Conservation (phyloP, 108 stramenopile genomes). For the Mediolabrus comicus region DNA sequence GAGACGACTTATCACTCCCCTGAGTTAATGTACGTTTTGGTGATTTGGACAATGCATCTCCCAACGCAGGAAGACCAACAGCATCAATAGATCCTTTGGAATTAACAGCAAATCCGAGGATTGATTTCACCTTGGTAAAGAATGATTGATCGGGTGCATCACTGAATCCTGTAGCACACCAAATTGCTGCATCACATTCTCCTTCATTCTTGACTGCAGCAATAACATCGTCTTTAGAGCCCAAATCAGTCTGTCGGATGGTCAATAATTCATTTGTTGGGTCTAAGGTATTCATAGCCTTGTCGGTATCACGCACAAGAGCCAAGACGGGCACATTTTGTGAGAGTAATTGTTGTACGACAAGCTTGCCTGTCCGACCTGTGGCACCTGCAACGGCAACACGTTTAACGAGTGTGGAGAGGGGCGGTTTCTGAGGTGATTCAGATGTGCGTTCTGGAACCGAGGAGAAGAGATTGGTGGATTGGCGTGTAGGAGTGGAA, state of each 20-base stretch:
- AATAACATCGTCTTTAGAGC: constrained; percentile 35
- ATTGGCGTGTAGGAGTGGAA: background rate
- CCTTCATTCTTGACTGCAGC: constrained; percentile 25
- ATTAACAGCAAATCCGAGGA: constrained; percentile 43
- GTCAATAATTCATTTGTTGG: constrained; percentile 33
- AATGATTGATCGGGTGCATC: constrained; percentile 41
- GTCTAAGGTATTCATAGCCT: constrained; percentile 50
- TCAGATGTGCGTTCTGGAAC: background rate
- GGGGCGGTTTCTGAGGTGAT: constrained; percentile 1
- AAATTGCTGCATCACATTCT: constrained; percentile 71
- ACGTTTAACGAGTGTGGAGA: constrained; percentile 29
- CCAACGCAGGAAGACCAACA: constrained; percentile 66
- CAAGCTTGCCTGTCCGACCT: constrained; percentile 67
- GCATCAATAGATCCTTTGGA: constrained; percentile 66
- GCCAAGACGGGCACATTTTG: constrained; percentile 49
- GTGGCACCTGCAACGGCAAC: constrained; percentile 85
- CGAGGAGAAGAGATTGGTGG: constrained; percentile 5
- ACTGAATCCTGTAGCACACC: constrained; percentile 85
- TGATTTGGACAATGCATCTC: constrained; percentile 27
- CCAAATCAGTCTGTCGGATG: constrained; percentile 58
- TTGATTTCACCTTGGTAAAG: constrained; percentile 29
- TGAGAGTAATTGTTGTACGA: constrained; percentile 67
- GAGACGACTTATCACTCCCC: background rate
- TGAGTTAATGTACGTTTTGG: background rate
- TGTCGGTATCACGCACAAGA: constrained; percentile 63